Evolutionary conservation across 2,329 filamentous ascomycete species (phyloP).

Genomic region (Monilinia aucupariae): DNA sequence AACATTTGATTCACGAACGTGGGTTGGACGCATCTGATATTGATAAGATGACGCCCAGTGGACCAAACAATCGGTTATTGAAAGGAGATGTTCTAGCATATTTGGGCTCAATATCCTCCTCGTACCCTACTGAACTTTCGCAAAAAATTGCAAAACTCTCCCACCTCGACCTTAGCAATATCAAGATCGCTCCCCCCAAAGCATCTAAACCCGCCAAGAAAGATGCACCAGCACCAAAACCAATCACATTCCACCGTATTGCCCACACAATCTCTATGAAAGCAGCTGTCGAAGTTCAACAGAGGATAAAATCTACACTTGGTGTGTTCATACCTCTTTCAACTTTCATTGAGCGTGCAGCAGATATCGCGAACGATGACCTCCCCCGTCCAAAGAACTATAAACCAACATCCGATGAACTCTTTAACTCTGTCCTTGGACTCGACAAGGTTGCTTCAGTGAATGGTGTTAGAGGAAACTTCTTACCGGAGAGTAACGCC

Average conservation of each 20-base stretch:
- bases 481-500: conserved; percentile 66
- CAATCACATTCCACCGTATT: conserved; percentile 50
- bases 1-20: conserved; percentile 73
- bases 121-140: conserved; percentile 66
- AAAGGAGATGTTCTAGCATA: conserved; percentile 95
- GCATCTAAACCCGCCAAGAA: conserved; percentile 38
- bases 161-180: conserved; percentile 91
- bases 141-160: conserved; percentile 66
- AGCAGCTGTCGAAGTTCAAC: conserved; percentile 74
- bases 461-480: conserved; percentile 53
- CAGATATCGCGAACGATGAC: conserved; percentile 81
- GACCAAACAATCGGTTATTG: conserved; percentile 79
- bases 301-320: conserved; percentile 69
- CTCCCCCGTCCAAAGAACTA: conserved; percentile 63
- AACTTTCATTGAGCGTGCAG: conserved; percentile 79
- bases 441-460: conserved; percentile 48
- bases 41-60: conserved; percentile 77
- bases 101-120: conserved; percentile 68
- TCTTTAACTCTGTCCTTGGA: conserved; percentile 86
- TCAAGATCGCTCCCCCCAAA: conserved; percentile 54
- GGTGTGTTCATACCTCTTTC: conserved; percentile 78
- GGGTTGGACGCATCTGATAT: conserved; percentile 70
- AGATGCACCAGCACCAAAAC: conserved; percentile 38
- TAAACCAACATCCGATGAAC: conserved; percentile 67
- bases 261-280: conserved; percentile 72